Conservation (phyloP, 352 stramenopile species). For the Globisporangium radiosum region DNA sequence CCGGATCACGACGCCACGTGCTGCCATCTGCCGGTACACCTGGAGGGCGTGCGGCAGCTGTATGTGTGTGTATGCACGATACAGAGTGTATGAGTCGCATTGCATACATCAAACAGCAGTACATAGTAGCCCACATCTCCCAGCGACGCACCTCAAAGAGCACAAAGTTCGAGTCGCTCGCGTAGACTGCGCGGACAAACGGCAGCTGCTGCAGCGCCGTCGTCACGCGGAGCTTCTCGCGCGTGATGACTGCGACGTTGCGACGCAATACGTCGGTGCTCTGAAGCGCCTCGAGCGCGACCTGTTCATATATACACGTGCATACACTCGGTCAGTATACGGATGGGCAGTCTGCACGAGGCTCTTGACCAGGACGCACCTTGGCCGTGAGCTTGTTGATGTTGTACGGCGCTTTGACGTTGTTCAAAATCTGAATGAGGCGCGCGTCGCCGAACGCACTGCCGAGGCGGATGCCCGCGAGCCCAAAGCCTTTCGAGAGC, state of each 20-base stretch:
- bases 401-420: slow-evolving; percentile 99
- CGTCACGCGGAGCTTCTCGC: slow-evolving; percentile 80
- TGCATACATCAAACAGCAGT: neutral
- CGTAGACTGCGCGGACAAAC: slow-evolving; percentile 92
- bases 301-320: slow-evolving; percentile 9
- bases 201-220: slow-evolving; percentile 80
- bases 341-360: no score
- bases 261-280: slow-evolving; percentile 44
- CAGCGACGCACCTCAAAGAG: slow-evolving; percentile 85
- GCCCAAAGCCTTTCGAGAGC: slow-evolving; percentile 96
- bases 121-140: neutral
- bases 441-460: slow-evolving; percentile 88
- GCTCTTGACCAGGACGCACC: slow-evolving; percentile 11
- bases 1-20: slow-evolving; percentile 92
- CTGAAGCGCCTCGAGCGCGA: slow-evolving; percentile 58
- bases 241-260: slow-evolving; percentile 70
- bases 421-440: slow-evolving; percentile 98
- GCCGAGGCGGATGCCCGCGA: slow-evolving; percentile 93
- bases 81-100: neutral
- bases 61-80: slow-evolving; percentile 1
- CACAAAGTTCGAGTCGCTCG: slow-evolving; percentile 97
- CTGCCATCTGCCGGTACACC: slow-evolving; percentile 94
- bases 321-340: neutral
- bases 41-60: slow-evolving; percentile 84
- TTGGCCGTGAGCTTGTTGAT: slow-evolving; percentile 96